Conservation (phyloP, 345 rosid species). For the Psidium guajava region DNA sequence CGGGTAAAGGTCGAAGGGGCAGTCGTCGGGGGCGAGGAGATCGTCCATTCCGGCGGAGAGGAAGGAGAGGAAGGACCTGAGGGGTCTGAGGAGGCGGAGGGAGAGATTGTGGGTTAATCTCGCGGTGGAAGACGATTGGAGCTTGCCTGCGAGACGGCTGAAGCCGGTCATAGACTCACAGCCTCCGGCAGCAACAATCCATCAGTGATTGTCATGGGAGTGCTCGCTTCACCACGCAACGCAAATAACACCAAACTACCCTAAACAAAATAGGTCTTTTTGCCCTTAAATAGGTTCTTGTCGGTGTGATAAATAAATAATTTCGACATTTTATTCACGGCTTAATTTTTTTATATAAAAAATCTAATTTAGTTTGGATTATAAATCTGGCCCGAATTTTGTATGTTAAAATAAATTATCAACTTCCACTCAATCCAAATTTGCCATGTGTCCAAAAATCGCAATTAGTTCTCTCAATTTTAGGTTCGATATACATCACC, state of each 20-base stretch:
- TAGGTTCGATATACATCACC: too few species aligned
- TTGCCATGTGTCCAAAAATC: too few species aligned
- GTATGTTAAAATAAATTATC: background rate
- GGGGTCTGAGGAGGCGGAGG: conserved; percentile 3
- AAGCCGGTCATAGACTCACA: background rate
- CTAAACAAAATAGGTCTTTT: background rate
- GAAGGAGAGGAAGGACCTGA: conserved; percentile 2
- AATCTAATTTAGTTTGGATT: background rate
- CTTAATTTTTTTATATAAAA: background rate
- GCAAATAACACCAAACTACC: background rate
- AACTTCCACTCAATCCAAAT: background rate
- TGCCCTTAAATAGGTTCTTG: background rate
- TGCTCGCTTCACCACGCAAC: background rate
- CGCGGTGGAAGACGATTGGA: background rate
- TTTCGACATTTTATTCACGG: background rate
- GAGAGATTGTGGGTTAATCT: background rate
- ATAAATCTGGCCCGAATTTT: background rate
- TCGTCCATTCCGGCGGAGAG: conserved; percentile 16
- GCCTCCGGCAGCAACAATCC: background rate
- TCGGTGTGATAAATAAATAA: background rate
- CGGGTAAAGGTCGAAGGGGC: conserved; percentile 9
- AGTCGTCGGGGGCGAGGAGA: conserved; percentile 9
- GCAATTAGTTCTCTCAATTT: too few species aligned
- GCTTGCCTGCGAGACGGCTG: background rate
- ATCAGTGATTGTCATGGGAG: background rate